A percentile compares a stretch with the other conserved stretches of the same genome.
Conservation (phyloP, 2,329 filamentous ascomycete genomes). For the Leptodontidium sp. region DNA sequence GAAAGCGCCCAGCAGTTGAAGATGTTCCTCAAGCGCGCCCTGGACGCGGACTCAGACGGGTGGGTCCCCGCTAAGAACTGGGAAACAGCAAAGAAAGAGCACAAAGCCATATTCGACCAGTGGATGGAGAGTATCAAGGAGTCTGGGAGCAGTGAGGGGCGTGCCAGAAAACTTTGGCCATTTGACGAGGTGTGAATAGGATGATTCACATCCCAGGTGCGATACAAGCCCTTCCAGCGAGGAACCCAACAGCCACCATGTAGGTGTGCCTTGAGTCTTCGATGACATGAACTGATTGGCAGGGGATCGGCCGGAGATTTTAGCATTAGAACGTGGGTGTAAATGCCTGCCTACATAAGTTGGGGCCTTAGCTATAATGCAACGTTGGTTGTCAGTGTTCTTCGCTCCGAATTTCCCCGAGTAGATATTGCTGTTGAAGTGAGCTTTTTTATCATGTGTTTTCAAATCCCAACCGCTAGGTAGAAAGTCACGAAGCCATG, state of each 20-base stretch:
- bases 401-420: no score
- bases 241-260: not conserved
- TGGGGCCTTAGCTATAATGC: no score
- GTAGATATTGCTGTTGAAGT: no score
- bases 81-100: constrained; percentile 2
- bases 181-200: constrained; percentile 5
- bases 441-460: no score
- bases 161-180: constrained; percentile 12
- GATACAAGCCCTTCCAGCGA: not conserved
- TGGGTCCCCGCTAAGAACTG: constrained; percentile 12
- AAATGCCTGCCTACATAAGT: no score
- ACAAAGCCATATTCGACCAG: not conserved
- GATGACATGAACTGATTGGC: not conserved
- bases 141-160: constrained; percentile 9
- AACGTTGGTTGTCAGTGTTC: no score
- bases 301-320: no score
- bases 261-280: not conserved
- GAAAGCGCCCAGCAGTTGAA: constrained; percentile 12
- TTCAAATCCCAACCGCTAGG: no score
- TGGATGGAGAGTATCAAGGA: constrained; percentile 16
- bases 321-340: no score
- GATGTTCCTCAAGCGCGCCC: constrained; percentile 13
- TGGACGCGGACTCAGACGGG: constrained; percentile 12
- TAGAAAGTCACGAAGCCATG: no score
- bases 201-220: not conserved